Percentiles rank a stretch among this genome's conserved stretches.
Evolutionary conservation across 2,329 filamentous ascomycete genomes (phyloP).

Genomic region (Diaporthe caulivora): DNA sequence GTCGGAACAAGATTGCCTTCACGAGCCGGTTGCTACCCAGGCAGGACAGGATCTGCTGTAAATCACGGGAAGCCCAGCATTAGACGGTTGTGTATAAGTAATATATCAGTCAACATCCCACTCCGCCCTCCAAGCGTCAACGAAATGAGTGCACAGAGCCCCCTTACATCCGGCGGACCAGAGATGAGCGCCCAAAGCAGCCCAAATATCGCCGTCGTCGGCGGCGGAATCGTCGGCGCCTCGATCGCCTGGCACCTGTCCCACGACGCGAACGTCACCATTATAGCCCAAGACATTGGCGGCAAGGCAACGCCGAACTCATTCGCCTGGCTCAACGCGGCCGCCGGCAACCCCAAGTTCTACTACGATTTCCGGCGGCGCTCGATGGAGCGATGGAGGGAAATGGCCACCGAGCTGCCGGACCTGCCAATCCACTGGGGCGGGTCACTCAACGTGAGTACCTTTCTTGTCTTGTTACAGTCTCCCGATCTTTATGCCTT

Average conservation of each 20-base stretch:
- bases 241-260: conserved; percentile 50
- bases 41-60: not conserved
- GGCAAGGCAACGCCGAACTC: conserved; percentile 49
- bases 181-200: conserved; percentile 18
- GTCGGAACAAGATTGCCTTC: not conserved
- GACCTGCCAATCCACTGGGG: conserved; percentile 45
- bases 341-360: conserved; percentile 43
- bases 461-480: too few species aligned
- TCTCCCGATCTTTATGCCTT: too few species aligned
- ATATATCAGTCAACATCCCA: not conserved
- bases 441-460: conserved; percentile 44
- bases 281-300: conserved; percentile 47
- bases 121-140: not conserved
- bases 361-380: conserved; percentile 48
- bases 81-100: not conserved
- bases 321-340: conserved; percentile 51
- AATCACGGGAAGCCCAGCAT: not conserved
- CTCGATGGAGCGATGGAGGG: conserved; percentile 46
- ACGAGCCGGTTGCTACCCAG: not conserved
- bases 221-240: conserved; percentile 47
- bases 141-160: conserved; percentile 15
- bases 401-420: conserved; percentile 43
- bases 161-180: not conserved
- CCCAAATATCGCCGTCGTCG: conserved; percentile 44
- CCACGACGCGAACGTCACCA: conserved; percentile 44